Evolutionary conservation across 805 yeast species (phyloP), one percentile per base, ranked within the genome.

Genomic region (Candida hungchunana): DNA sequence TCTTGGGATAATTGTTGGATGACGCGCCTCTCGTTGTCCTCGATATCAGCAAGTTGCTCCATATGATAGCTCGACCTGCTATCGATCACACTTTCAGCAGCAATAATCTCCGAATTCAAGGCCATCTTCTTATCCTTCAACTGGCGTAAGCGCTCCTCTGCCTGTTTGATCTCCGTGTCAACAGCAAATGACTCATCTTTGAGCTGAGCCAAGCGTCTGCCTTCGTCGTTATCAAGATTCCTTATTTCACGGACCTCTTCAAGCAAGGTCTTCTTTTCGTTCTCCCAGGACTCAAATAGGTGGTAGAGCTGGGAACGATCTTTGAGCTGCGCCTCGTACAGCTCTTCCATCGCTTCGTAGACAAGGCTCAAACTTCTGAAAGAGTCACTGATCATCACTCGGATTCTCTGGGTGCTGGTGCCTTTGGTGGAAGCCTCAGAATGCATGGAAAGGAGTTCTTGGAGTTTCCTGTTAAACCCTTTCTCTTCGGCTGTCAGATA

Each of bases 31-130:
- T 73, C 77, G n/a, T 51, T 44, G 3, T 26, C 37, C 31, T 71
- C 75, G 18, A 69, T 51, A 5, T 54, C 56, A 18, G 56, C 57
- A 31, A 71, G 64, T 18, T 63, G 48, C 22, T 64, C 66, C 7
- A 69, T 60, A 39, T 66, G 66, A 27, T 61, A 56, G 4, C 74
- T 64, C 0, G 74, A 56, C 31, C 62, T 58, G 44, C 76, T 71
- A 37, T 72, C 76, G 18, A 72, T 55, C 4, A 71, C 66, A 9
- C 75, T 69, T 42, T 67, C 64, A 0, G 75, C 69, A 9, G 59
- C 59, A 10, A 55, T 56, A 18, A 71, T 67, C 48, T 72, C 77
- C 7, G 33, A 23, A 10, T 44, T 47, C 6, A 72, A 24, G 1
- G 60, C 46, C 2, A 29, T 35, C 31, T 60, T 62, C 42, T 63